Conservation (phyloP, 495 filamentous ascomycete species). For the Penicillium cosmopolitanum region DNA sequence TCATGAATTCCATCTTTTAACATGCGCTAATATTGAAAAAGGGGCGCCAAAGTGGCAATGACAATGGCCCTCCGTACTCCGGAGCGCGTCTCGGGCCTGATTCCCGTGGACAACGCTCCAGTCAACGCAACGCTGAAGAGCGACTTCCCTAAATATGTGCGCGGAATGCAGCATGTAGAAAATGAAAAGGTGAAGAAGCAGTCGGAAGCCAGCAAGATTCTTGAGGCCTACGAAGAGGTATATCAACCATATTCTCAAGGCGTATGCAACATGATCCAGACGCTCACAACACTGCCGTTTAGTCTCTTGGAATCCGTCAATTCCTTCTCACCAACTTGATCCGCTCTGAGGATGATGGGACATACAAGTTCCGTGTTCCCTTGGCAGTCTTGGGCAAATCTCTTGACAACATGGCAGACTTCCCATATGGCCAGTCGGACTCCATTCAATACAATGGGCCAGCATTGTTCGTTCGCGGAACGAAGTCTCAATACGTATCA, state of each 20-base stretch:
- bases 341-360: constrained; percentile 47
- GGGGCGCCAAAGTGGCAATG: constrained; percentile 97
- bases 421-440: constrained; percentile 71
- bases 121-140: constrained; percentile 72
- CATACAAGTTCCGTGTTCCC: constrained; percentile 62
- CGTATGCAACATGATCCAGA: constrained; percentile 13
- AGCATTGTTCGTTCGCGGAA: constrained; percentile 82
- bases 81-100: constrained; percentile 63
- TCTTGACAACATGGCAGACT: constrained; percentile 72
- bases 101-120: constrained; percentile 93
- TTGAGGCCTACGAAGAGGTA: constrained; percentile 75
- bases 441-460: constrained; percentile 67
- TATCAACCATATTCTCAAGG: not conserved
- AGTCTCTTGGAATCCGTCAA: constrained; percentile 78
- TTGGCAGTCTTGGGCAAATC: constrained; percentile 58
- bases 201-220: constrained; percentile 78
- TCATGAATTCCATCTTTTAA: not conserved
- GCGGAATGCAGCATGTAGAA: constrained; percentile 84
- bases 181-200: constrained; percentile 59
- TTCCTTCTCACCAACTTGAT: constrained; percentile 92
- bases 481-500: constrained; percentile 79
- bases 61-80: constrained; percentile 74
- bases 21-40: constrained; percentile 28
- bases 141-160: constrained; percentile 80
- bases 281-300: not conserved